Conservation (phyloP, 139 green algal species). For the Chlamydomonas sphaeroides region DNA sequence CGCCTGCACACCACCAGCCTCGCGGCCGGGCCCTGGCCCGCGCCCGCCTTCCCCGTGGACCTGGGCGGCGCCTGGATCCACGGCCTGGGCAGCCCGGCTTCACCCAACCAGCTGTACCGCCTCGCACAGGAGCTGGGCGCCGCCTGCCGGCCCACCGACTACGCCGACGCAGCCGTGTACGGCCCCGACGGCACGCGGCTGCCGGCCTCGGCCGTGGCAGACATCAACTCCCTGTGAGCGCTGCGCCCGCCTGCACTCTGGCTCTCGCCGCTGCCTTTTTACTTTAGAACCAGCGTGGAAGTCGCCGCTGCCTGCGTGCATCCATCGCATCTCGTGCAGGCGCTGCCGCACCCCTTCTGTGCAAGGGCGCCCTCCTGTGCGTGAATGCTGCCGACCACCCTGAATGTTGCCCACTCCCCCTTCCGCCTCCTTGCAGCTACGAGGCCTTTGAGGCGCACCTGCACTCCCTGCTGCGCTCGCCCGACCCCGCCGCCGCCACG, state of each 20-base stretch:
- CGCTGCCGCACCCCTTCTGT: too few species aligned
- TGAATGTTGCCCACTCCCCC: background rate
- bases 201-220: background rate
- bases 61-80: conserved; percentile 61
- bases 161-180: conserved; percentile 11
- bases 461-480: background rate
- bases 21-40: background rate
- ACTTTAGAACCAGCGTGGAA: too few species aligned
- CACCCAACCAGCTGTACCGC: conserved; percentile 49
- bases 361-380: too few species aligned
- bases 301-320: too few species aligned
- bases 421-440: conserved; percentile 7
- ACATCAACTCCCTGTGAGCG: conserved; percentile 24
- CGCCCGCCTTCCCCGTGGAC: background rate
- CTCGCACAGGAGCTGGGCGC: conserved; percentile 27
- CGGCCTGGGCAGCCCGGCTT: conserved; percentile 13
- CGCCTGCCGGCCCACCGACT: conserved; percentile 22
- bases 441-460: conserved; percentile 29
- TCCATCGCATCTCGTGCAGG: background rate
- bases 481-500: background rate
- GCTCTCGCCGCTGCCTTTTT: too few species aligned
- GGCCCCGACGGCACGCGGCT: background rate
- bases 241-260: too few species aligned
- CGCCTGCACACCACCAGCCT: conserved; percentile 60
- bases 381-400: too few species aligned